phyloP scores from a whole-genome alignment of 768 basidiomycete genomes.

The Trichaptum fuscoviolaceum region DNA sequence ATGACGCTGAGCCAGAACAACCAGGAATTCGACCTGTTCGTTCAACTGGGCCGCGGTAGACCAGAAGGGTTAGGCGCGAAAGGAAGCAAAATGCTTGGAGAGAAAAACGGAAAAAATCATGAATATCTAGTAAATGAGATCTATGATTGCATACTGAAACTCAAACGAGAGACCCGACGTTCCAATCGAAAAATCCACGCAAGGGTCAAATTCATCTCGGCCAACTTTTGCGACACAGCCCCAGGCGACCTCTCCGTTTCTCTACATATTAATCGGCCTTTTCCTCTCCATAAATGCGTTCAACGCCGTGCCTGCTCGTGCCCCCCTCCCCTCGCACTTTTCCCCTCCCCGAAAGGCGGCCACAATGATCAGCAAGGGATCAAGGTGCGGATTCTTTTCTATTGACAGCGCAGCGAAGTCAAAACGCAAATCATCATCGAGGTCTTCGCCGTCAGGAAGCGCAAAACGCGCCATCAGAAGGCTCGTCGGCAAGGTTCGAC shows the following conservation, averaged over 20 bases:
- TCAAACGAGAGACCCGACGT: background rate
- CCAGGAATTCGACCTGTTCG: background rate
- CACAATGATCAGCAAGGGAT: background rate
- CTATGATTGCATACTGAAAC: background rate
- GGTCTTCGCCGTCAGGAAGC: background rate
- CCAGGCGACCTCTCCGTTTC: background rate
- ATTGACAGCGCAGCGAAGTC: background rate
- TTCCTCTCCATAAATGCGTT: background rate
- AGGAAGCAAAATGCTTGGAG: background rate
- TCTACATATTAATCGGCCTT: background rate
- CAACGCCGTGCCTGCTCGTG: background rate
- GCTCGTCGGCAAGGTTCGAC: background rate
- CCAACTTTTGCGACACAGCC: background rate
- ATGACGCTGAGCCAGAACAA: background rate
- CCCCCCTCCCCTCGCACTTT: background rate
- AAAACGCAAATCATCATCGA: background rate
- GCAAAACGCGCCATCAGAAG: background rate
- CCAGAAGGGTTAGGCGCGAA: background rate
- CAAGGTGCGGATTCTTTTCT: background rate
- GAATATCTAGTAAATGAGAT: background rate
- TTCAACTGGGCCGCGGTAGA: background rate
- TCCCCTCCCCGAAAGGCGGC: background rate
- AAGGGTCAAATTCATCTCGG: constrained; percentile 1
- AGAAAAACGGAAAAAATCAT: background rate
- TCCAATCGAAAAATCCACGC: background rate